A percentile compares a stretch with the other conserved stretches of the same genome.
phyloP scores from a whole-genome alignment of 768 basidiomycete genomes.

The Leccinum obscurum region DNA sequence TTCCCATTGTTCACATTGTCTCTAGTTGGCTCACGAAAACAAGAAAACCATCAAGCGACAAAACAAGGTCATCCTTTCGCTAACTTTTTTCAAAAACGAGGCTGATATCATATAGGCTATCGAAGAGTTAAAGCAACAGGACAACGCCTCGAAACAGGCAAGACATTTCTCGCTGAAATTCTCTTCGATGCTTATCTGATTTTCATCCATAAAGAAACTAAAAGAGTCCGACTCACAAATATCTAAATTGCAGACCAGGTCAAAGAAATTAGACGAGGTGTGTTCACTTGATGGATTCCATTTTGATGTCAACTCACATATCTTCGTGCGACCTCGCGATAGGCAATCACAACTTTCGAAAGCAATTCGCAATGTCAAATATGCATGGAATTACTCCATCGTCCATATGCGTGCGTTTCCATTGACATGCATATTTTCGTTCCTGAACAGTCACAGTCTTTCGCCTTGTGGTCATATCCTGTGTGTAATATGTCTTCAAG shows the following conservation, averaged over 20 bases:
- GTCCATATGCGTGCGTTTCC: constrained; percentile 63
- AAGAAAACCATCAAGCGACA: constrained; percentile 57
- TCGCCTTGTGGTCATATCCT: constrained; percentile 79
- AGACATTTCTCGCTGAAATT: not conserved
- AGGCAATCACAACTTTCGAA: constrained; percentile 61
- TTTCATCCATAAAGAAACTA: constrained; percentile 34
- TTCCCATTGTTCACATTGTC: constrained; percentile 5
- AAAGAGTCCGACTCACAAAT: constrained; percentile 49
- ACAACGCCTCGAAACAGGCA: constrained; percentile 41
- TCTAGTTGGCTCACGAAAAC: constrained; percentile 40
- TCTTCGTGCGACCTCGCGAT: not conserved
- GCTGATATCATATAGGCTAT: constrained; percentile 41
- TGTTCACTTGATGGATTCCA: constrained; percentile 5
- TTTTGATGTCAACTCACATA: not conserved
- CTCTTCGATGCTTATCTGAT: constrained; percentile 1
- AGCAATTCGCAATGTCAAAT: constrained; percentile 69
- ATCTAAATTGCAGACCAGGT: constrained; percentile 44
- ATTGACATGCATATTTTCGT: not conserved
- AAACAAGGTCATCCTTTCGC: constrained; percentile 45
- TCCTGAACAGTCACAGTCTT: constrained; percentile 42
- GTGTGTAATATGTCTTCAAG: constrained; percentile 70
- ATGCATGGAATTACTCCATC: constrained; percentile 66
- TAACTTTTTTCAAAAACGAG: not conserved
- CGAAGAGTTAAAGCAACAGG: constrained; percentile 50
- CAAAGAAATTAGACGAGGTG: constrained; percentile 60